Evolutionary conservation across 768 basidiomycete species (phyloP).

Genomic region (Roridomyces roridus): DNA sequence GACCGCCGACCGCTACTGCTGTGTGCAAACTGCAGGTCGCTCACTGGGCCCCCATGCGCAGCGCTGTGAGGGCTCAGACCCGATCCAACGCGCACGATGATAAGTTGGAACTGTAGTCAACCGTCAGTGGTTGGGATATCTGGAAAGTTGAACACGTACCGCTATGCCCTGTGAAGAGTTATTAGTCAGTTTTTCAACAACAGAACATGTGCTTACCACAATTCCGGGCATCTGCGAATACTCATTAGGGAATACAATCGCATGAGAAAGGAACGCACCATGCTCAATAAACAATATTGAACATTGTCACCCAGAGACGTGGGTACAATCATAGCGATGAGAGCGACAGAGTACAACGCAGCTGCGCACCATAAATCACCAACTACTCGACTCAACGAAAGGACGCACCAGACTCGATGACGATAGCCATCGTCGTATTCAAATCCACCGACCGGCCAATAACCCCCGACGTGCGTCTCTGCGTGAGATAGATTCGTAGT

Average conservation of each 20-base stretch:
- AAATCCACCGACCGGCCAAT: slow-evolving; percentile 6
- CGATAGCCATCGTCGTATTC: slow-evolving; percentile 14
- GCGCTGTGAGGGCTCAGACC: background rate
- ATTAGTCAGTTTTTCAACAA: background rate
- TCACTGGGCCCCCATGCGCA: background rate
- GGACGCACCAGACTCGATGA: slow-evolving; percentile 22
- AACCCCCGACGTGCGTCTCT: background rate
- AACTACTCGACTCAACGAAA: no score
- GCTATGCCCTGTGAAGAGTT: slow-evolving; percentile 8
- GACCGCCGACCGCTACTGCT: no score
- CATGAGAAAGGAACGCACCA: slow-evolving; percentile 1
- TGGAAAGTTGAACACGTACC: background rate
- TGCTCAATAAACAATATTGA: slow-evolving; percentile 19
- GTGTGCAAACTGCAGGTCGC: background rate
- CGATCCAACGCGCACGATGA: slow-evolving; percentile 13
- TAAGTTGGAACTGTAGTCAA: slow-evolving; percentile 14
- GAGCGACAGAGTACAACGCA: slow-evolving; percentile 18
- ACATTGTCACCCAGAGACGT: slow-evolving; percentile 18
- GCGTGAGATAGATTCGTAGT: slow-evolving; percentile 17
- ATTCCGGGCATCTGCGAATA: slow-evolving; percentile 8
- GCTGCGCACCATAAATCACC: no score
- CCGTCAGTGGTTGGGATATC: no score
- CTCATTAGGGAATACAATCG: no score
- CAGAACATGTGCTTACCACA: background rate
- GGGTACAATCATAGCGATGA: slow-evolving; percentile 22